A percentile compares a stretch with the other conserved stretches of the same genome.
Evolutionary conservation across 140 eudicot genomes (phyloP).

Genomic region (Cichorium intybus): DNA sequence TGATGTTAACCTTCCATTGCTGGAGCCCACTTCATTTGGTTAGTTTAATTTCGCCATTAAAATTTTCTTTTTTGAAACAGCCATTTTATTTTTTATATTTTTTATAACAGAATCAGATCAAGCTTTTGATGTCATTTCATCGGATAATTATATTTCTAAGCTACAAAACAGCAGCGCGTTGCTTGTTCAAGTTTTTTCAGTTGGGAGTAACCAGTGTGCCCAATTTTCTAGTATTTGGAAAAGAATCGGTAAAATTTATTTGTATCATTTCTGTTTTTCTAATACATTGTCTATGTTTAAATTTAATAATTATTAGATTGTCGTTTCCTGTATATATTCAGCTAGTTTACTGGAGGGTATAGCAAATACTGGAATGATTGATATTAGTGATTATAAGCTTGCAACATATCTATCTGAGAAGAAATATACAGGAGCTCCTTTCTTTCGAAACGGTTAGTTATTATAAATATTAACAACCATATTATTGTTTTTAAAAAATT

Average conservation of each 20-base stretch:
- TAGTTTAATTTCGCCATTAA: constrained; percentile 28
- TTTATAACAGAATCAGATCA: constrained; percentile 44
- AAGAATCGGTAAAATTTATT: constrained; percentile 50
- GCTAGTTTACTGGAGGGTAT: constrained; percentile 69
- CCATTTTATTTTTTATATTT: constrained; percentile 17
- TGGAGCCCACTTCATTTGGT: constrained; percentile 61
- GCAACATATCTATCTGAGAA: constrained; percentile 74
- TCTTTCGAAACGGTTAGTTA: constrained; percentile 67
- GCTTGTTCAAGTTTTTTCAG: constrained; percentile 76
- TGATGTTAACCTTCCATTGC: constrained; percentile 57
- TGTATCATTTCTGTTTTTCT: constrained; percentile 9
- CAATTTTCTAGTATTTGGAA: constrained; percentile 63
- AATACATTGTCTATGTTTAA: constrained; percentile 3
- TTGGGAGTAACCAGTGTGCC: constrained; percentile 72
- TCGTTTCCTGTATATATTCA: constrained; percentile 27
- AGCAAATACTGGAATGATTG: constrained; percentile 73
- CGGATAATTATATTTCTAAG: constrained; percentile 49
- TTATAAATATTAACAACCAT: too few relatives aligned
- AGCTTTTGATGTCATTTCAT: constrained; percentile 37
- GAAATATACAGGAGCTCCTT: constrained; percentile 74
- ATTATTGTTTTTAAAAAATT: background rate
- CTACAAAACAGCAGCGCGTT: constrained; percentile 47
- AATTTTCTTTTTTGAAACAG: background rate
- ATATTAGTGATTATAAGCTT: constrained; percentile 68
- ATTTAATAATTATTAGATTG: background rate